phyloP scores from a whole-genome alignment of 306 rosid genomes.

The Vigna trinervia region DNA sequence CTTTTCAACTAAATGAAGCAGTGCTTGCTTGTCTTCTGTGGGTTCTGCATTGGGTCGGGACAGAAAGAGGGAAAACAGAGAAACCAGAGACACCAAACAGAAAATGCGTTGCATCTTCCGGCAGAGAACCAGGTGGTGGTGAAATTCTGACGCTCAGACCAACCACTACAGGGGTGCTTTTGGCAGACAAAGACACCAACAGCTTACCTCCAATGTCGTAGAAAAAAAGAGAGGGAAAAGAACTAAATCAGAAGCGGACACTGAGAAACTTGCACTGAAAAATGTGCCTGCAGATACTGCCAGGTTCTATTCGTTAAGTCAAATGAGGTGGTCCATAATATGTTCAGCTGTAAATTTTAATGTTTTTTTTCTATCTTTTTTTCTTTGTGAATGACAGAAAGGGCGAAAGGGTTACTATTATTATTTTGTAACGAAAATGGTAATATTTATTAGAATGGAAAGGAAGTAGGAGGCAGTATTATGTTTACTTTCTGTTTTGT shows the following conservation, averaged over 20 bases:
- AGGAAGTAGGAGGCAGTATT: neutral
- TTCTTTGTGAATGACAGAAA: too few species aligned
- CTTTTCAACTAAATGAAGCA: constrained; percentile 66
- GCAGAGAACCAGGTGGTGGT: constrained; percentile 1
- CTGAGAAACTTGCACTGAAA: neutral
- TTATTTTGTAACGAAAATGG: too few species aligned
- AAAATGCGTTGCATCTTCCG: constrained; percentile 39
- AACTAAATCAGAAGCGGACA: neutral
- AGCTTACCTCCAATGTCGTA: neutral
- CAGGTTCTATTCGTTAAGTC: neutral
- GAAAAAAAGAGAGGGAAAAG: too few species aligned
- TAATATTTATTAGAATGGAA: neutral
- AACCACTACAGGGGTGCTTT: neutral
- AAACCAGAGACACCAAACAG: constrained; percentile 49
- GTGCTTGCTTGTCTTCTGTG: constrained; percentile 64
- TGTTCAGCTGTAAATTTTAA: too few species aligned
- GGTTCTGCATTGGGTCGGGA: constrained; percentile 65
- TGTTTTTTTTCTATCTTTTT: too few species aligned
- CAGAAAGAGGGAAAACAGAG: constrained; percentile 51
- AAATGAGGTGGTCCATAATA: neutral
- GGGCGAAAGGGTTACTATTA: too few species aligned
- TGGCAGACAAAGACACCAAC: neutral
- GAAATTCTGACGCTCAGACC: constrained; percentile 23
- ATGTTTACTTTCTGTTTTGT: neutral
- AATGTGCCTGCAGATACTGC: neutral